Evolutionary conservation across 2,329 filamentous ascomycete species (phyloP), one percentile per base, ranked within the genome.

Genomic region (Cladorrhinum sp.): DNA sequence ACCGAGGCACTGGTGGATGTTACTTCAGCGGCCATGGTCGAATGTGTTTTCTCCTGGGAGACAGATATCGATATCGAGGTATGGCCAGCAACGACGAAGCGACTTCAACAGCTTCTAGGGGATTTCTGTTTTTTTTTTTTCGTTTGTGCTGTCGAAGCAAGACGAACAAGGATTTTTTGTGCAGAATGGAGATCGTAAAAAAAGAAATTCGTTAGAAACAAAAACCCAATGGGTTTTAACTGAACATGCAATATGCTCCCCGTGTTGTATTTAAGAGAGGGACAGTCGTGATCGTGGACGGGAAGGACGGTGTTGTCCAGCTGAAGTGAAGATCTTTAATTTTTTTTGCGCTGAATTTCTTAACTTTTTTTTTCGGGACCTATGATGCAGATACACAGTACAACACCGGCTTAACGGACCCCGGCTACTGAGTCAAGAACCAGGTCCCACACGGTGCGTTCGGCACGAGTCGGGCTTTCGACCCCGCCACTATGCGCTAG

Each of bases 381-480:
- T 57, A 62, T 62, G 64, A 67, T 66, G 66, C 63, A 57, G 62
- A 58, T 58, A 57, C 62, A 58, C 56, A 55, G 21, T n/a, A n/a
- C n/a, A n/a, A n/a, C 24, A 30, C 62, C 61, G 63, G 59, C 46
- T 50, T 42, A 62, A 55, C 59, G 59, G 64, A 50, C 64, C 24
- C 60, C 58, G 61, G 54, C 46, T 33, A 56, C 55, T 55, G 58
- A 60, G 61, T 56, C 61, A 60, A 58, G 55, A 49, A 49, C 39
- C 28, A 46, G 20, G 49, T 46, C 62, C 48, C 62, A 61, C 57
- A 52, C 57, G 16, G 30, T 23, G 21, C 9, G 49, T 57, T 64
- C 62, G 62, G 59, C 59, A 58, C 28, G 54, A 60, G 10, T 64
- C 62, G 62, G 59, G 55, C 33, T 26, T 33, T 48, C 23, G 51